These are phyloP conservation scores for Rhizopus sp. DNA, from an alignment of 371 early-diverging fungal genomes.

Conservation along the genomic window DNA sequence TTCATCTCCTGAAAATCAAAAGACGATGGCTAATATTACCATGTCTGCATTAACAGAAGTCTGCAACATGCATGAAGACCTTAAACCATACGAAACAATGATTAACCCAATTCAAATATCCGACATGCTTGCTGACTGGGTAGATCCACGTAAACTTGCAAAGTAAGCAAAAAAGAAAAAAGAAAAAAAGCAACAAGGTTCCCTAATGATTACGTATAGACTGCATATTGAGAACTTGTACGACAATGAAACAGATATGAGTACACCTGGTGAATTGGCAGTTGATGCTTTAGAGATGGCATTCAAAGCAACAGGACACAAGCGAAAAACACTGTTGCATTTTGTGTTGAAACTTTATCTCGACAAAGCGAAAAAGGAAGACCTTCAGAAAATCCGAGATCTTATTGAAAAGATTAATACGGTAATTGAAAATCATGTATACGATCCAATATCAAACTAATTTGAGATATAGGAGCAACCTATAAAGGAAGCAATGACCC, in stretches of 20 bases:
- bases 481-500: constrained; percentile 8
- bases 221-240: constrained; percentile 5
- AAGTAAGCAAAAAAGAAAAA: constrained; percentile 28
- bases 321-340: constrained; percentile 41
- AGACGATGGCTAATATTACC: constrained; percentile 42
- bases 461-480: constrained; percentile 3
- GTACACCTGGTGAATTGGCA: constrained; percentile 44
- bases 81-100: constrained; percentile 49
- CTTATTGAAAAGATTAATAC: constrained; percentile 32
- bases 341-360: constrained; percentile 38
- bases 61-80: constrained; percentile 33
- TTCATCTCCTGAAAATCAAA: constrained; percentile 70
- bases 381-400: constrained; percentile 27
- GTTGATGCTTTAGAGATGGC: constrained; percentile 39
- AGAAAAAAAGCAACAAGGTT: background rate
- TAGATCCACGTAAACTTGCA: constrained; percentile 53
- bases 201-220: constrained; percentile 2
- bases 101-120: constrained; percentile 54
- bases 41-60: constrained; percentile 42
- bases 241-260: constrained; percentile 23
- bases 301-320: constrained; percentile 25
- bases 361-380: constrained; percentile 27
- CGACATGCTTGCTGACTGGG: constrained; percentile 64
- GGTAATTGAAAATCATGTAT: constrained; percentile 20
- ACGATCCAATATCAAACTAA: background rate